Conservation (phyloP, 176 grass and related monocot species). For the Hordeum vulgare region MorexV3_pseudomolecules_assembly NC_058520.1:454312734-454313233, state of each 20-base stretch:
- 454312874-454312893: constrained; percentile 42
- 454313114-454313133: constrained; percentile 40
- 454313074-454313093: constrained; percentile 60
- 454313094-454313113: constrained; percentile 55
- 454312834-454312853: constrained; percentile 92
- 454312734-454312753: constrained; percentile 59
- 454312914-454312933: constrained; percentile 57
- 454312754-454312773: constrained; percentile 19
- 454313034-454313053: constrained; percentile 58
- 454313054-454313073: constrained; percentile 35
- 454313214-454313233: constrained; percentile 35
- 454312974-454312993: constrained; percentile 64
- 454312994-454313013: constrained; percentile 58
- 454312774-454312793: constrained; percentile 66
- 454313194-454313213: constrained; percentile 27
- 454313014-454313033: constrained; percentile 62
- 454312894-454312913: constrained; percentile 57
- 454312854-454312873: constrained; percentile 63
- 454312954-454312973: constrained; percentile 86
- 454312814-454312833: constrained; percentile 84
- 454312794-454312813: constrained; percentile 77
- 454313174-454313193: constrained; percentile 32
- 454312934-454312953: constrained; percentile 68
- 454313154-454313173: constrained; percentile 5
- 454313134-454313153: not conserved